Evolutionary conservation across 352 stramenopile species (phyloP).

Genomic region (Globisporangium apiculatum): DNA sequence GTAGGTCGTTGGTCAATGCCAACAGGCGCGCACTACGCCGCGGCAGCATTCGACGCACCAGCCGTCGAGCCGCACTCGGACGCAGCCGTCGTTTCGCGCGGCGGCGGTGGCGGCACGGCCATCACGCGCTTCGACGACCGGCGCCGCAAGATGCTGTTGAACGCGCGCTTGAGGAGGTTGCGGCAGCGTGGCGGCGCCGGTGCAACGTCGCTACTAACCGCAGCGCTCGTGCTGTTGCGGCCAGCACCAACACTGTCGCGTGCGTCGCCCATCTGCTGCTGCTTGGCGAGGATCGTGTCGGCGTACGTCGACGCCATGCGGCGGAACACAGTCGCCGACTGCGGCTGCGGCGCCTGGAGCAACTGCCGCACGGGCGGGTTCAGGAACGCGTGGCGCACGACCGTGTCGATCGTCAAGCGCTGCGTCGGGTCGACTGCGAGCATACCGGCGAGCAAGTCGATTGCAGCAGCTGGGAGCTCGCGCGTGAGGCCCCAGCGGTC

Average conservation of each 20-base stretch:
- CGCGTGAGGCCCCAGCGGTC: constrained; percentile 62
- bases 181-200: not conserved
- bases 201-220: not conserved
- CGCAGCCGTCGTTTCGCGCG: constrained; percentile 7
- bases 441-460: constrained; percentile 63
- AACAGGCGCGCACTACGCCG: not conserved
- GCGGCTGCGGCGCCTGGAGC: not conserved
- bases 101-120: constrained; percentile 19
- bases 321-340: constrained; percentile 7
- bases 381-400: constrained; percentile 63
- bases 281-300: constrained; percentile 12
- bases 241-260: not conserved
- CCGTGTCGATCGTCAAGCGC: constrained; percentile 50
- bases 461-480: constrained; percentile 34
- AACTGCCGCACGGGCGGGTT: constrained; percentile 3
- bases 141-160: constrained; percentile 39
- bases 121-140: constrained; percentile 41
- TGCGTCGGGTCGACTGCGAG: constrained; percentile 46
- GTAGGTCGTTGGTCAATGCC: no score
- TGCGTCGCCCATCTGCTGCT: constrained; percentile 10
- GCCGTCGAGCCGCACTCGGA: constrained; percentile 9
- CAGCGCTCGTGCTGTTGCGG: not conserved
- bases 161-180: constrained; percentile 25
- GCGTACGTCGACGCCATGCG: constrained; percentile 26
- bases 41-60: constrained; percentile 1